phyloP scores from a whole-genome alignment of 352 stramenopile species.

The Globisporangium iwayamae region DNA sequence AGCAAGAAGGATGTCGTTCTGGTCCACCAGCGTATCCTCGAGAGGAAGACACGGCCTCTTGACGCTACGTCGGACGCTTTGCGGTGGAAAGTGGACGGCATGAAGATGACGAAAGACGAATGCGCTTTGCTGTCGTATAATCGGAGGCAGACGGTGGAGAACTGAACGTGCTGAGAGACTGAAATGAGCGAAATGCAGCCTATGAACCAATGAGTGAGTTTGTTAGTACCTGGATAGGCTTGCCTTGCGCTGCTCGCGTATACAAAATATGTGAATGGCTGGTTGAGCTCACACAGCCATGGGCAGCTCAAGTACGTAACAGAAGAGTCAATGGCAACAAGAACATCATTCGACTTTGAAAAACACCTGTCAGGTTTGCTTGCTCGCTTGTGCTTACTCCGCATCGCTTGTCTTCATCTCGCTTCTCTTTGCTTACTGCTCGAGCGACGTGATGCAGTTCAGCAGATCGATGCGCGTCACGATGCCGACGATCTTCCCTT shows the following conservation, averaged over 20 bases:
- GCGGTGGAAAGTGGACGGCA: not conserved
- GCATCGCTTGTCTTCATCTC: not conserved
- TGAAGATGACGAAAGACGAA: not conserved
- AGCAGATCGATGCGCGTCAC: slow-evolving; percentile 96
- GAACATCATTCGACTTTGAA: not conserved
- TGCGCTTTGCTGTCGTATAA: not conserved
- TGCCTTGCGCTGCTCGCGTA: too few species aligned
- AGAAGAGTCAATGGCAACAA: not conserved
- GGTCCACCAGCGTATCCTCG: not conserved
- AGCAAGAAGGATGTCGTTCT: not conserved
- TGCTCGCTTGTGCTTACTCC: not conserved
- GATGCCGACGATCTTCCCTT: slow-evolving; percentile 94
- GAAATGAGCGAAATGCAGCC: not conserved
- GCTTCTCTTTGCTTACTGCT: not conserved
- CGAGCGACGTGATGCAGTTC: slow-evolving; percentile 86
- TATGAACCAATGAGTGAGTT: too few species aligned
- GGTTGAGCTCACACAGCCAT: too few species aligned
- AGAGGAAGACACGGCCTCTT: not conserved
- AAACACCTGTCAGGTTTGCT: not conserved
- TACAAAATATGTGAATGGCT: too few species aligned
- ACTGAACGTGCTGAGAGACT: not conserved
- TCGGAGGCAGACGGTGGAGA: not conserved
- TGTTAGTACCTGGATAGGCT: too few species aligned
- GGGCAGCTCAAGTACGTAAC: too few species aligned
- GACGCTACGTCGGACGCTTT: not conserved